These are phyloP conservation scores for Fusarium graminum DNA, from an alignment of 2,329 filamentous ascomycete genomes.

Conservation along the genomic window DNA sequence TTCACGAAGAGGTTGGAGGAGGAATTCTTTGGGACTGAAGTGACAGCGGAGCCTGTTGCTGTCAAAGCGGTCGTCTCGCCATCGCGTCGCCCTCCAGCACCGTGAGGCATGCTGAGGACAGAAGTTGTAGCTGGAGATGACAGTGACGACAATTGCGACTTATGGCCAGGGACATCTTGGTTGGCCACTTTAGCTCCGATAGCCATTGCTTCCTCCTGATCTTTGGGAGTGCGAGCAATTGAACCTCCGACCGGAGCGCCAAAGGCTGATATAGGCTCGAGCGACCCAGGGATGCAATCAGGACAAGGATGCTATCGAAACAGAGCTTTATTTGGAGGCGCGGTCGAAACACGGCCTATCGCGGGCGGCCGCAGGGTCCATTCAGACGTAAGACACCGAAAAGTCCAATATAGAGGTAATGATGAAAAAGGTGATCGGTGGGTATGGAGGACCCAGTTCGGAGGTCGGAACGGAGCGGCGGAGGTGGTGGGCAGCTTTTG, in stretches of 20 bases:
- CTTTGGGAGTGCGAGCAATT: slow-evolving; percentile 43
- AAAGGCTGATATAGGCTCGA: slow-evolving; percentile 8
- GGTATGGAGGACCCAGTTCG: slow-evolving; percentile 35
- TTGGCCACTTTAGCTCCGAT: slow-evolving; percentile 54
- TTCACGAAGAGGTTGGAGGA: slow-evolving; percentile 66
- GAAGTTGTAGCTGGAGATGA: slow-evolving; percentile 46
- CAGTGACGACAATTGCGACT: slow-evolving; percentile 46
- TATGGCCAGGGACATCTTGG: slow-evolving; percentile 57
- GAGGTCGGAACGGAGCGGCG: slow-evolving; percentile 42
- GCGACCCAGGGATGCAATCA: slow-evolving; percentile 19
- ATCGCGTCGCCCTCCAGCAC: slow-evolving; percentile 50
- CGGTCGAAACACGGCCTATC: slow-evolving; percentile 49
- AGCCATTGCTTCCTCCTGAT: slow-evolving; percentile 54
- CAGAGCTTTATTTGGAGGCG: slow-evolving; percentile 43
- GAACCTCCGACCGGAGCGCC: slow-evolving; percentile 30
- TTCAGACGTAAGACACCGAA: slow-evolving; percentile 44
- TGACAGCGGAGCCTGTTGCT: slow-evolving; percentile 37
- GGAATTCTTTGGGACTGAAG: slow-evolving; percentile 20
- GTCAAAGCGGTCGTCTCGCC: slow-evolving; percentile 46
- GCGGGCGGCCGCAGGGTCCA: slow-evolving; percentile 46
- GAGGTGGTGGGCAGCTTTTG: slow-evolving; percentile 41
- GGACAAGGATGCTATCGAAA: slow-evolving; percentile 9
- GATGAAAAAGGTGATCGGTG: slow-evolving; percentile 20
- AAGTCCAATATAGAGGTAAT: slow-evolving; percentile 30
- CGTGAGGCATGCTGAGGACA: slow-evolving; percentile 47